Base-by-base conservation (phyloP, 257 asterid genomes). In the Solanum verrucosum region DNA sequence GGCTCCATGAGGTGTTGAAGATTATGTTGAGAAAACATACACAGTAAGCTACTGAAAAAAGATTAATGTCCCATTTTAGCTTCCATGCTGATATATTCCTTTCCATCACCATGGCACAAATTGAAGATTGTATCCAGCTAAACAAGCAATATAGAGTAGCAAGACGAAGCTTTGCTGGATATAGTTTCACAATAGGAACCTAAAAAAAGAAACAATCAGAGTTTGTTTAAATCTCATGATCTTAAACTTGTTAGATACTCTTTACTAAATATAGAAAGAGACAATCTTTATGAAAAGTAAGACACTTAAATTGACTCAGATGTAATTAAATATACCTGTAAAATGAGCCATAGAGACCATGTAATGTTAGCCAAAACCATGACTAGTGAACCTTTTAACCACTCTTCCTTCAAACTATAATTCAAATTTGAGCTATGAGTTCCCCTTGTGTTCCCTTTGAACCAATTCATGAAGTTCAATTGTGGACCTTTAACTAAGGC, bases 291-390 rank as follows among this genome's bases (percentile, higher is more conserved):
- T 23, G 31, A 1, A 9, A 63, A 63, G 31, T 63, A 23, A 63
- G 15, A 23, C 31, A 63, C 31, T n/a, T 63, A 11, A 63, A 59
- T 21, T 59, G 13, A 59, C 13, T 21, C 10, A 21, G 68, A 85
- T 73, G 6, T 73, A 73, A 42, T 10, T 6, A 63, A n/a, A 23
- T 63, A 23, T 65, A 94, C 98, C 97, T 92, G 96, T 89, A 92
- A 84, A 67, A 95, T 94, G 77, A 92, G 92, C 97, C 96, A 94
- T 20, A 90, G 75, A n/a, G 95, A 92, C 97, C 96, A 94, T 4
- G 65, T 71, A 1, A 91, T 44, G 89, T 92, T 93, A 87, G 97
- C 92, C 12, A 87, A 85, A 35, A 95, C 87, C 96, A 95, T 93
- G 33, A 94, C 90, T 9, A 92, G 86, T 74, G 93, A 92, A 86